Evolutionary conservation across 257 asterid species (phyloP).

Genomic region (Cinchona pubescens): DNA sequence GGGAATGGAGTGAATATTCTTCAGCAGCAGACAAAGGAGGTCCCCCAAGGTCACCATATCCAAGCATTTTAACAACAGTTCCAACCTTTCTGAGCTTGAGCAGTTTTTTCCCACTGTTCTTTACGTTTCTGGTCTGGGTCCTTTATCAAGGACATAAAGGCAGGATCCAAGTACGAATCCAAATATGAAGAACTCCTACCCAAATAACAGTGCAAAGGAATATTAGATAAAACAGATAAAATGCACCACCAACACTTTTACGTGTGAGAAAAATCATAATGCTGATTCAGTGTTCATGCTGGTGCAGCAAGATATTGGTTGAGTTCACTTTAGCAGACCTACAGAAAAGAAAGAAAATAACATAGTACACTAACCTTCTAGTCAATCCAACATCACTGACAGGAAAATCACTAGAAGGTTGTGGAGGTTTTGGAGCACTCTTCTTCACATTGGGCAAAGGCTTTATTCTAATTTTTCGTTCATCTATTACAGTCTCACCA

Average conservation of each 20-base stretch:
- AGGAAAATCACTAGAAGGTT: conserved; percentile 49
- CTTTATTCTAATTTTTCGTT: conserved; percentile 89
- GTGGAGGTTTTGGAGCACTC: conserved; percentile 39
- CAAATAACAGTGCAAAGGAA: conserved; percentile 10
- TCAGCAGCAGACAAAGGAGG: conserved; percentile 88
- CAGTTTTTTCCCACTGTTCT: conserved; percentile 90
- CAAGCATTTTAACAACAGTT: conserved; percentile 66
- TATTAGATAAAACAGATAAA: neutral
- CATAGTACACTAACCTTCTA: conserved; percentile 51
- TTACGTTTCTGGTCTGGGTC: conserved; percentile 83
- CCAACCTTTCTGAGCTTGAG: conserved; percentile 76
- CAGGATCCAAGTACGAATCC: conserved; percentile 88
- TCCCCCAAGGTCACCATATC: conserved; percentile 87
- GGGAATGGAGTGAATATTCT: conserved; percentile 89
- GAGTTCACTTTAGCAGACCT: neutral
- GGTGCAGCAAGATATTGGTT: neutral
- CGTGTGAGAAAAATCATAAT: conserved; percentile 1
- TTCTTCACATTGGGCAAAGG: conserved; percentile 79
- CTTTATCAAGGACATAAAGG: conserved; percentile 84
- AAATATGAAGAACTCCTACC: conserved; percentile 67
- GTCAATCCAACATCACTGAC: conserved; percentile 56
- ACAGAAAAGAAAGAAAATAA: neutral
- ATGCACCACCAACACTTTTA: neutral
- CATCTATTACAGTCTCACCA: conserved; percentile 88
- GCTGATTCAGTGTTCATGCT: neutral